These are phyloP conservation scores for Leccinum solheimii DNA, from an alignment of 1,284 basidiomycete species.

Conservation along the genomic window DNA sequence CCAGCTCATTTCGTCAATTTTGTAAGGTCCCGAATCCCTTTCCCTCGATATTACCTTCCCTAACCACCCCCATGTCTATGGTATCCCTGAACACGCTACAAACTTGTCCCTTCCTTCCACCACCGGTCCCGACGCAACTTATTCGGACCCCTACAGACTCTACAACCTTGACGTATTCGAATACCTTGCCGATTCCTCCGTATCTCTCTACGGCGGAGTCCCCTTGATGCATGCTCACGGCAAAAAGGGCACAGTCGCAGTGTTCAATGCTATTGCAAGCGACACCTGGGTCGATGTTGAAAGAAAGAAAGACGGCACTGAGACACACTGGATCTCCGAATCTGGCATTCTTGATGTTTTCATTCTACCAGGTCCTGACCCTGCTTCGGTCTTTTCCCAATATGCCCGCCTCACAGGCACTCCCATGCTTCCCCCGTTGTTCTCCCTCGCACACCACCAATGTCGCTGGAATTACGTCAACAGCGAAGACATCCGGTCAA, in stretches of 20 bases:
- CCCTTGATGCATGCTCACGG: constrained; percentile 95
- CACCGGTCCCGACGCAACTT: constrained; percentile 66
- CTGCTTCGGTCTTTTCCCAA: constrained; percentile 80
- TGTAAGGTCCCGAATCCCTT: constrained; percentile 86
- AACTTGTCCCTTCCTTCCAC: constrained; percentile 87
- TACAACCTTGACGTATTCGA: constrained; percentile 99
- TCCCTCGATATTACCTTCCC: constrained; percentile 95
- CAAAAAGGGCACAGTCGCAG: constrained; percentile 78
- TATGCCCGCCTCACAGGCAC: constrained; percentile 87
- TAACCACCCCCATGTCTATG: constrained; percentile 85
- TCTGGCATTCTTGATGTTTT: constrained; percentile 95
- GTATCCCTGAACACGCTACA: constrained; percentile 97
- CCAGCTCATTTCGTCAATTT: constrained; percentile 6
- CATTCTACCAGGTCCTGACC: constrained; percentile 87
- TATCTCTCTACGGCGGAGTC: constrained; percentile 91
- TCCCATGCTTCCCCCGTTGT: constrained; percentile 85
- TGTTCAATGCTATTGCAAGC: constrained; percentile 90
- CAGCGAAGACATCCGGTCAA: constrained; percentile 85
- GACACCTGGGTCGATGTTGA: constrained; percentile 96
- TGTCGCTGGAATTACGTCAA: constrained; percentile 98
- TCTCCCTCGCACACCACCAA: constrained; percentile 95
- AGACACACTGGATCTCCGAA: constrained; percentile 97
- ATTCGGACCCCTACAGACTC: constrained; percentile 90
- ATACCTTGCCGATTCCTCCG: constrained; percentile 88
- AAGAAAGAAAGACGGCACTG: constrained; percentile 47